Conservation (phyloP, 2,329 filamentous ascomycete genomes). For the Botrytis elliptica region DNA sequence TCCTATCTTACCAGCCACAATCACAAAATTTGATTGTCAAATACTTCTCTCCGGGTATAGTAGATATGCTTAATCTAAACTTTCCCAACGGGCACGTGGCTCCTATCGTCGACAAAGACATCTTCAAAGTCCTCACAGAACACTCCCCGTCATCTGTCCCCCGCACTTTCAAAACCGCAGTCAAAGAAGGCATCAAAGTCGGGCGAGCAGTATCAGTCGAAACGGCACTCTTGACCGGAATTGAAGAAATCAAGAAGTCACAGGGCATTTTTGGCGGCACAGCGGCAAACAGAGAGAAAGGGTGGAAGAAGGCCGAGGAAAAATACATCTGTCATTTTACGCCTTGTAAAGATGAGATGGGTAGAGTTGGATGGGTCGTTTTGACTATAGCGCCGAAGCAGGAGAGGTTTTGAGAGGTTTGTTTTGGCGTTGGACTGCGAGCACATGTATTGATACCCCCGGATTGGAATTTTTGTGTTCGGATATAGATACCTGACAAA, state of each 20-base stretch:
- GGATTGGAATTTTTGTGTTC: neutral
- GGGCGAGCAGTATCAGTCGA: slow-evolving; percentile 37
- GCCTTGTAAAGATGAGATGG: slow-evolving; percentile 44
- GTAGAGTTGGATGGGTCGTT: slow-evolving; percentile 39
- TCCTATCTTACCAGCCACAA: slow-evolving; percentile 39
- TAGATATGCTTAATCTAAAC: slow-evolving; percentile 48
- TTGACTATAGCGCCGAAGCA: slow-evolving; percentile 38
- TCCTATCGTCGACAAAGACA: slow-evolving; percentile 48
- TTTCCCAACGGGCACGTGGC: slow-evolving; percentile 38
- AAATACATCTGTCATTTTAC: slow-evolving; percentile 44
- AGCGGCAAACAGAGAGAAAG: neutral
- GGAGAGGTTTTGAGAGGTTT: neutral
- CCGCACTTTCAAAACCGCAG: slow-evolving; percentile 46
- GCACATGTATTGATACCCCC: neutral
- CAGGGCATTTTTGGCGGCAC: slow-evolving; percentile 26
- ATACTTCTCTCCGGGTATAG: slow-evolving; percentile 49
- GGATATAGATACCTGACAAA: no score
- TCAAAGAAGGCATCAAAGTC: slow-evolving; percentile 41
- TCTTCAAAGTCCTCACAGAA: slow-evolving; percentile 55
- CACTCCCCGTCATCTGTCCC: slow-evolving; percentile 42
- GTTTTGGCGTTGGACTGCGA: neutral
- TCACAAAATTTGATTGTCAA: slow-evolving; percentile 42
- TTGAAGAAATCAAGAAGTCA: slow-evolving; percentile 29
- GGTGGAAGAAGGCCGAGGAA: slow-evolving; percentile 31
- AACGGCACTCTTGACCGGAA: slow-evolving; percentile 32